Evolutionary conservation across 176 grass and related monocot genomes (phyloP), one percentile per base, ranked within the genome.

Genomic region (Rhipidocladum racemiflorum): DNA sequence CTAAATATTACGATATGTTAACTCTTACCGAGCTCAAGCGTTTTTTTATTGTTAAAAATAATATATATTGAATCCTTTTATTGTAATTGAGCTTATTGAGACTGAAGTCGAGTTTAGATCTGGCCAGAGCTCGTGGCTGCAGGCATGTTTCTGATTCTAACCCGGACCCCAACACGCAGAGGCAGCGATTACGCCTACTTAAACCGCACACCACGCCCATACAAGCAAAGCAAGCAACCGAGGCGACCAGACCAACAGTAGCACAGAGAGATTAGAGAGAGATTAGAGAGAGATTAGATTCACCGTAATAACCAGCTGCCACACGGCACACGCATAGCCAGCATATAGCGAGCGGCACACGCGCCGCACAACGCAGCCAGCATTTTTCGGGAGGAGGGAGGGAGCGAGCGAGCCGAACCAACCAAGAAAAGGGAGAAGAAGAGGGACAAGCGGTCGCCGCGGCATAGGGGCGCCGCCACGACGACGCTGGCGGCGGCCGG

Each of bases 401-500:
- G 21, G 46, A 71, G 38, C n/a, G 40, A 32, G 9, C 29, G 42
- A 63, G 21, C 16, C 27, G 45, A 66, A 11, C 5, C 59, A 79
- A 14, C 3, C 59, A 28, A 16, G 48, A 17, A 29, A 36, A 38
- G 2, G 10, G 16, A 64, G 11, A 23, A 2, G 20, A 11, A n/a
- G 9, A 35, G 10, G 20, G 24, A 6, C 8, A 16, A 17, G 45
- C 40, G 53, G 56, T 49, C 30, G n/a, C 63, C 54, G 20, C 69
- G 40, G 35, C 51, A 35, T 27, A 73, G 34, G 48, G 29, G 50
- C 15, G 23, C 44, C 56, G 34, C 65, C 62, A 38, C 64, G 68
- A 77, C 62, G 68, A 71, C 48, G 86, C 76, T 18, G 84, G 54
- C 79, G 85, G 82, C 44, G 74, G 85, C 61, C 36, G 86, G 68